phyloP scores from a whole-genome alignment of 352 stramenopile species.

The Pythium oligandrum region DNA sequence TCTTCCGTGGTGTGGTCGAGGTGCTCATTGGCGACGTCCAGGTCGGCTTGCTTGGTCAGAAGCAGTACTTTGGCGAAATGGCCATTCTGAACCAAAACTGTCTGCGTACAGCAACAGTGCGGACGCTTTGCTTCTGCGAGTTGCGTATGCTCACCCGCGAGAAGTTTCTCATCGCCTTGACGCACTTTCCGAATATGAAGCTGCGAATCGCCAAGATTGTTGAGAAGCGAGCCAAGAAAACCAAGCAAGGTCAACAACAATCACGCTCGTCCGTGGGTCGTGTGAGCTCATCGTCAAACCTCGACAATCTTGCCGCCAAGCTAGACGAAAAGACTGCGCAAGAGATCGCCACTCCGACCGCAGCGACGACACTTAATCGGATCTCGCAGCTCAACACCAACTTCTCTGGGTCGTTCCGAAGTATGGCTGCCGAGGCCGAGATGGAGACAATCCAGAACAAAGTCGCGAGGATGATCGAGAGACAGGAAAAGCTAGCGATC shows the following conservation, averaged over 20 bases:
- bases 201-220: constrained; percentile 75
- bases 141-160: constrained; percentile 76
- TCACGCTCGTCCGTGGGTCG: constrained; percentile 17
- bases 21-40: constrained; percentile 54
- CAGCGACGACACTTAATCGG: constrained; percentile 55
- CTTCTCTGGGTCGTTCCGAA: constrained; percentile 71
- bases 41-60: constrained; percentile 63
- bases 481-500: constrained; percentile 41
- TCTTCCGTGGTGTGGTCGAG: constrained; percentile 75
- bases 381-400: constrained; percentile 88
- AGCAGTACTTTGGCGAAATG: constrained; percentile 86
- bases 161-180: constrained; percentile 70
- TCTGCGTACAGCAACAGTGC: constrained; percentile 61
- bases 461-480: constrained; percentile 49
- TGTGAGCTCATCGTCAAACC: constrained; percentile 26
- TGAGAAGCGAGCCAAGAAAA: constrained; percentile 42
- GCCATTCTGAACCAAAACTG: constrained; percentile 76
- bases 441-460: constrained; percentile 73
- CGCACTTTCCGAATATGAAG: constrained; percentile 73
- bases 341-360: constrained; percentile 33
- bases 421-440: constrained; percentile 55
- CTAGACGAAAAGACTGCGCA: constrained; percentile 49
- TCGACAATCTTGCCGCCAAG: constrained; percentile 55
- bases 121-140: constrained; percentile 77
- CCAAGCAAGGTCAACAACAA: neutral